A percentile compares a stretch with the other conserved stretches of the same genome.
These are phyloP conservation scores for Takakia lepidozioides DNA, from an alignment of 225 moss, liverwort and hornwort species.

Conservation along the genomic window DNA sequence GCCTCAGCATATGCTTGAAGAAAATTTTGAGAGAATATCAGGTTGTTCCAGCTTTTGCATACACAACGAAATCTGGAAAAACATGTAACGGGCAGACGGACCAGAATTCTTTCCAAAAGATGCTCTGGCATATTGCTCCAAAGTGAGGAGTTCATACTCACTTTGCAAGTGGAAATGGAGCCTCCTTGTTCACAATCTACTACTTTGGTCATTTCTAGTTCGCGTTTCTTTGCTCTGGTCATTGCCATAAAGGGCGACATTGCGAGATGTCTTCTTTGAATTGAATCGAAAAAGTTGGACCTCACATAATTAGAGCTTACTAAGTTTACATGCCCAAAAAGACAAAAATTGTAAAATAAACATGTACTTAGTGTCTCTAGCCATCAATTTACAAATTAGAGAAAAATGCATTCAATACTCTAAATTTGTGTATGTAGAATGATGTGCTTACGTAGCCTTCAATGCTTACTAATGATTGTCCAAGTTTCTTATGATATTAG, in stretches of 20 bases:
- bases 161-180: not conserved
- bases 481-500: too few relatives aligned
- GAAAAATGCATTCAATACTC: too few relatives aligned
- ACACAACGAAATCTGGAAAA: slow-evolving; percentile 42
- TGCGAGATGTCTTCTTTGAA: too few relatives aligned
- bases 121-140: slow-evolving; percentile 50
- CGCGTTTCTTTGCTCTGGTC: slow-evolving; percentile 35
- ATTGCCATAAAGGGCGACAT: slow-evolving; percentile 24
- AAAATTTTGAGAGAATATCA: slow-evolving; percentile 26
- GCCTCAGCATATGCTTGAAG: slow-evolving; percentile 32
- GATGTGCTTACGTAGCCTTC: too few relatives aligned
- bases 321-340: too few relatives aligned
- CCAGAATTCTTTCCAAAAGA: slow-evolving; percentile 37
- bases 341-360: too few relatives aligned
- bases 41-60: slow-evolving; percentile 33
- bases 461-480: too few relatives aligned
- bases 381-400: too few relatives aligned
- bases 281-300: too few relatives aligned
- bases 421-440: too few relatives aligned
- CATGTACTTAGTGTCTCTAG: too few relatives aligned
- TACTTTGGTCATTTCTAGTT: slow-evolving; percentile 32
- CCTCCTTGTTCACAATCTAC: slow-evolving; percentile 26
- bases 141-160: slow-evolving; percentile 17
- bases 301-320: too few relatives aligned
- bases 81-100: slow-evolving; percentile 39